Conservation (phyloP, 2,329 filamentous ascomycete genomes). For the Alternaria sp. region DNA sequence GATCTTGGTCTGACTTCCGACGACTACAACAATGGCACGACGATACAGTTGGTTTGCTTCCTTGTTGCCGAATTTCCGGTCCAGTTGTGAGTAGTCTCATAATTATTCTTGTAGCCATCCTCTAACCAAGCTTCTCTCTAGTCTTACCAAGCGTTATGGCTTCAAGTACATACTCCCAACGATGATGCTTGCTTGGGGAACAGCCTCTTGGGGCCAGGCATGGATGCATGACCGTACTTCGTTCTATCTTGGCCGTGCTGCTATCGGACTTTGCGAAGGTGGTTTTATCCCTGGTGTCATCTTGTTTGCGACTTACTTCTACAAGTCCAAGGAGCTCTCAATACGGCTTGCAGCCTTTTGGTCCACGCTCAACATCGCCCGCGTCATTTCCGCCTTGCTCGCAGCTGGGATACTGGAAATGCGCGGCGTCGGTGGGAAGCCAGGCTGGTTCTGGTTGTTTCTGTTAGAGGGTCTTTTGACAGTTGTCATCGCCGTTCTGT, state of each 20-base stretch:
- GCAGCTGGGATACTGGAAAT: constrained; percentile 64
- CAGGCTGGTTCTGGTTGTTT: constrained; percentile 66
- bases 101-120: neutral
- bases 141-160: constrained; percentile 55
- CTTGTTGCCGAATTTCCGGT: constrained; percentile 64
- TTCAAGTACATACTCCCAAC: constrained; percentile 55
- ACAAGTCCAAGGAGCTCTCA: constrained; percentile 74
- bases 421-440: constrained; percentile 58
- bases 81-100: constrained; percentile 36
- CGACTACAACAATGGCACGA: constrained; percentile 50
- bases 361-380: constrained; percentile 67
- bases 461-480: constrained; percentile 50
- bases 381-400: constrained; percentile 64
- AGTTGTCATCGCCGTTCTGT: constrained; percentile 38
- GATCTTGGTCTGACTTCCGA: constrained; percentile 44
- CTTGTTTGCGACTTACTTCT: constrained; percentile 77
- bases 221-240: constrained; percentile 61
- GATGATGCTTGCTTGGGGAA: constrained; percentile 56
- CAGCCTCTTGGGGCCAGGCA: constrained; percentile 70
- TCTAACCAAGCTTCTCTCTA: neutral
- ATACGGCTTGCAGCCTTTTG: constrained; percentile 74
- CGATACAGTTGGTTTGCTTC: constrained; percentile 80
- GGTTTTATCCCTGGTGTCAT: constrained; percentile 70
- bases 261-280: constrained; percentile 56
- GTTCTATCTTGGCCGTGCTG: constrained; percentile 54